Percentiles rank a stretch among this genome's conserved stretches.
These are phyloP conservation scores for Debaryomyces robertsiae DNA, from an alignment of 1,139 yeast genomes.

Conservation along the genomic window DNA sequence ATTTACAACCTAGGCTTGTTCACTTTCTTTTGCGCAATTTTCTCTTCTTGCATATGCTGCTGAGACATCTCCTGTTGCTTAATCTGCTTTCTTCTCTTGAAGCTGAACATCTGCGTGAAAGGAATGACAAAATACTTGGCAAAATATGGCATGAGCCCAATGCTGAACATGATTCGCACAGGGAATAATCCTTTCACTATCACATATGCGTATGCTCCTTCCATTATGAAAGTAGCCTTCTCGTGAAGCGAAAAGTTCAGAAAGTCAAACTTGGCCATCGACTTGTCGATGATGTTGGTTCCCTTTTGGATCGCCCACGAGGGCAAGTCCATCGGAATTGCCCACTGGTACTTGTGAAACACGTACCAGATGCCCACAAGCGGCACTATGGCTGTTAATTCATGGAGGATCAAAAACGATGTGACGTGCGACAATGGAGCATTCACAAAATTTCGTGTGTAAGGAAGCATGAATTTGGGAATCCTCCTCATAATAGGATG, in stretches of 20 bases:
- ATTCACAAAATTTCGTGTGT: constrained; percentile 48
- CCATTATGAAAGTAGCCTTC: constrained; percentile 61
- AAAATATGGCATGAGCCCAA: constrained; percentile 67
- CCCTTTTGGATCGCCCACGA: constrained; percentile 68
- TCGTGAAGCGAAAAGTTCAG: constrained; percentile 45
- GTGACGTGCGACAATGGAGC: constrained; percentile 75
- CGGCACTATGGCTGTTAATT: constrained; percentile 81
- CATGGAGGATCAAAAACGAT: constrained; percentile 80
- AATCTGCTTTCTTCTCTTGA: constrained; percentile 16
- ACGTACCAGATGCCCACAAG: constrained; percentile 75
- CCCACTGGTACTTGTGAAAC: constrained; percentile 55
- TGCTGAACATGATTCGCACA: constrained; percentile 56
- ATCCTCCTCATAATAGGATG: constrained; percentile 42
- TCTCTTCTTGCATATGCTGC: constrained; percentile 10
- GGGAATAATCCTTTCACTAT: constrained; percentile 70
- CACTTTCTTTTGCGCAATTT: constrained; percentile 24
- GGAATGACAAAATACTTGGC: constrained; percentile 64
- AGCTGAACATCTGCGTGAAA: constrained; percentile 36
- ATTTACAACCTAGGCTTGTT: constrained; percentile 36
- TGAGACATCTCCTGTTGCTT: constrained; percentile 7
- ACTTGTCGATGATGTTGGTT: constrained; percentile 55
- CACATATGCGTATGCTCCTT: constrained; percentile 90
- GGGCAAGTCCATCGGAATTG: constrained; percentile 58
- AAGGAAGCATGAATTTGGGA: constrained; percentile 54
- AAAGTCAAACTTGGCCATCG: constrained; percentile 37